phyloP scores from a whole-genome alignment of 1,139 yeast genomes.

The Candida neerlandica region DNA sequence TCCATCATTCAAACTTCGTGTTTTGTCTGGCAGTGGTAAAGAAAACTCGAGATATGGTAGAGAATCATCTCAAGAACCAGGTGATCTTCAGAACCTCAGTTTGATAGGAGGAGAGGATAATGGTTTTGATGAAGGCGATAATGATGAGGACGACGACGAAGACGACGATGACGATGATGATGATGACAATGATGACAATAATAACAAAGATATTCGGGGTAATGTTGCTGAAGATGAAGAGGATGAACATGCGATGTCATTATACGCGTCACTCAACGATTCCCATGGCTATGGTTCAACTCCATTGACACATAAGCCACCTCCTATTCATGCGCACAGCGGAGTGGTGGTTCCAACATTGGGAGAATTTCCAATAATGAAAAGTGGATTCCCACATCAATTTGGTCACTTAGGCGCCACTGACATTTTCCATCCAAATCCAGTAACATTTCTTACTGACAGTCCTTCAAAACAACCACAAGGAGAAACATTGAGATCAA shows the following conservation, averaged over 20 bases:
- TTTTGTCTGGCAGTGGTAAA: constrained; percentile 21
- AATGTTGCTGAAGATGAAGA: constrained; percentile 38
- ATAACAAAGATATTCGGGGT: constrained; percentile 18
- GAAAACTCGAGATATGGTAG: constrained; percentile 13
- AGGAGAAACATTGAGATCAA: constrained; percentile 41
- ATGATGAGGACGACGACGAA: constrained; percentile 15
- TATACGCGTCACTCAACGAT: constrained; percentile 43
- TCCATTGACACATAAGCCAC: constrained; percentile 14
- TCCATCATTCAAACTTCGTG: constrained; percentile 20
- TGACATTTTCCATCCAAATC: constrained; percentile 9
- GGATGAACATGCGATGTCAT: constrained; percentile 56
- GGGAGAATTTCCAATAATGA: constrained; percentile 48
- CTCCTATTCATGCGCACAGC: constrained; percentile 30
- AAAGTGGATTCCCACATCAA: constrained; percentile 12
- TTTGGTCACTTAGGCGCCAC: constrained; percentile 1
- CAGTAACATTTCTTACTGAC: constrained; percentile 29
- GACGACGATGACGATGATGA: constrained; percentile 15
- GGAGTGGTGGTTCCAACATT: constrained; percentile 42
- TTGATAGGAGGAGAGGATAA: constrained; percentile 2
- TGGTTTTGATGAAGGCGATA: constrained; percentile 9
- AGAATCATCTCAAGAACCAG: constrained; percentile 13
- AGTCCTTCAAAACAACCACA: constrained; percentile 23
- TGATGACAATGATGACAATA: constrained; percentile 20
- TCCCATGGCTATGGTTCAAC: constrained; percentile 24
- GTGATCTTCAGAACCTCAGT: constrained; percentile 9